Evolutionary conservation across 331 rosid genomes (phyloP).

Genomic region (Pyracantha coccinea): DNA sequence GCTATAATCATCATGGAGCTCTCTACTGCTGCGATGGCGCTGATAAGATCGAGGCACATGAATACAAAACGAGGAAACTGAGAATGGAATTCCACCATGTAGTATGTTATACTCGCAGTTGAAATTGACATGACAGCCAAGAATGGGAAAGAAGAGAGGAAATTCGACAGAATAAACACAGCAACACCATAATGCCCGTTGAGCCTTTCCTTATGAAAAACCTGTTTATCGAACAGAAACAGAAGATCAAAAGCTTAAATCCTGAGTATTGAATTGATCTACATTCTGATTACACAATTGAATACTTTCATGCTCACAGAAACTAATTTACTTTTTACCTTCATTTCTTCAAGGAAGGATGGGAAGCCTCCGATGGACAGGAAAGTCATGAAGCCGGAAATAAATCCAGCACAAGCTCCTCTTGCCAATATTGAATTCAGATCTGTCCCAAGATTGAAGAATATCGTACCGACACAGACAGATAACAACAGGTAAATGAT

Average conservation of each 20-base stretch:
- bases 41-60: slow-evolving; percentile 55
- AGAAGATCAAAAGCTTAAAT: no score
- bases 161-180: slow-evolving; percentile 69
- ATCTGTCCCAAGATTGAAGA: slow-evolving; percentile 65
- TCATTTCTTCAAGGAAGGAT: slow-evolving; percentile 90
- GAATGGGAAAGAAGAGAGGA: slow-evolving; percentile 83
- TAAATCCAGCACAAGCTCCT: slow-evolving; percentile 89
- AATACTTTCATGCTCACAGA: background rate
- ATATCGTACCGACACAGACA: slow-evolving; percentile 80
- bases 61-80: slow-evolving; percentile 42
- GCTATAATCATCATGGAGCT: slow-evolving; percentile 95
- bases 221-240: slow-evolving; percentile 25
- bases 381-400: slow-evolving; percentile 96
- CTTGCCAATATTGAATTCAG: slow-evolving; percentile 78
- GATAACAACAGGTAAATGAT: slow-evolving; percentile 61
- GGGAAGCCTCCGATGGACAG: slow-evolving; percentile 99
- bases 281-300: no score
- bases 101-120: slow-evolving; percentile 54
- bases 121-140: slow-evolving; percentile 59
- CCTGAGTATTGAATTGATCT: background rate
- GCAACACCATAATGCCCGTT: slow-evolving; percentile 77
- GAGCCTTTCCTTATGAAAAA: slow-evolving; percentile 65
- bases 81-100: slow-evolving; percentile 66
- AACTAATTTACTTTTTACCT: slow-evolving; percentile 33
- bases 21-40: slow-evolving; percentile 74